These are phyloP conservation scores for Vitis hybrid DNA, from an alignment of 177 flowering plant genomes.

Conservation along the genomic window DNA sequence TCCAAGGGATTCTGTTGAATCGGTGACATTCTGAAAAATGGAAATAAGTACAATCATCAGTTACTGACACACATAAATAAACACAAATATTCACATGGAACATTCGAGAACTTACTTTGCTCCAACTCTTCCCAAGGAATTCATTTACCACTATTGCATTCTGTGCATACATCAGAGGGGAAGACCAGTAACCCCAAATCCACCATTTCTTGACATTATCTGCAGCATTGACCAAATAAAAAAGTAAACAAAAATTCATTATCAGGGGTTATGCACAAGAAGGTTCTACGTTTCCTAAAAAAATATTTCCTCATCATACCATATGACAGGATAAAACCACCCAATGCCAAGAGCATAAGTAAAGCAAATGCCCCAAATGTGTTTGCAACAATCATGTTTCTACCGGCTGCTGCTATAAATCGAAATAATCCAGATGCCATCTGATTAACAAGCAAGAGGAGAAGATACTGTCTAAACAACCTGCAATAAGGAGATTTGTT, in stretches of 20 bases:
- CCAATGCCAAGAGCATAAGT: slow-evolving; percentile 31
- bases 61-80: not conserved
- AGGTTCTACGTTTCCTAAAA: no score
- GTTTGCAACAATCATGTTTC: slow-evolving; percentile 51
- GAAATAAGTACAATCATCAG: slow-evolving; percentile 4
- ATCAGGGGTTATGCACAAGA: not conserved
- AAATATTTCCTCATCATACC: slow-evolving; percentile 22
- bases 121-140: slow-evolving; percentile 54
- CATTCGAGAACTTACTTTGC: slow-evolving; percentile 25
- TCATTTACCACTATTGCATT: slow-evolving; percentile 47
- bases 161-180: slow-evolving; percentile 57
- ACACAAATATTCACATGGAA: not conserved
- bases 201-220: slow-evolving; percentile 51
- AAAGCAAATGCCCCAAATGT: slow-evolving; percentile 36
- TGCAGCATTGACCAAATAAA: slow-evolving; percentile 11
- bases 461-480: slow-evolving; percentile 53
- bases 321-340: slow-evolving; percentile 42
- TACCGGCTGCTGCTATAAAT: slow-evolving; percentile 41
- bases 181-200: slow-evolving; percentile 61
- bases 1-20: slow-evolving; percentile 32
- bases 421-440: slow-evolving; percentile 63
- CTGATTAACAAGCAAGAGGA: slow-evolving; percentile 45
- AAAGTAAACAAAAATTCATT: not conserved
- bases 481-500: slow-evolving; percentile 31
- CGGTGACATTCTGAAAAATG: slow-evolving; percentile 23